Percentiles rank a stretch among this genome's conserved stretches.
Evolutionary conservation across 805 yeast genomes (phyloP).

Genomic region (Candida xiaguanensis): DNA sequence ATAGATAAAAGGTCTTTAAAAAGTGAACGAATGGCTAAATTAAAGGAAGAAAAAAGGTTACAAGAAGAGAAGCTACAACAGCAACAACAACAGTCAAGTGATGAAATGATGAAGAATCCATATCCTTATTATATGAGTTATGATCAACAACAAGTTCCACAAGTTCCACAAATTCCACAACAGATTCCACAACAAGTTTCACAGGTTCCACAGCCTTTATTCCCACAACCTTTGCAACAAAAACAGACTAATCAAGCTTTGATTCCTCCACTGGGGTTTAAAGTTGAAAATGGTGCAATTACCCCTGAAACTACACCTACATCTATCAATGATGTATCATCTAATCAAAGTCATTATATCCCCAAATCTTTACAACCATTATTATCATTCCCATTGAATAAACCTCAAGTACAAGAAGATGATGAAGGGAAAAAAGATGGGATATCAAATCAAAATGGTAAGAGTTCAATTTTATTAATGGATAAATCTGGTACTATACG

Average conservation of each 20-base stretch:
- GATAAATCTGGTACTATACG: conserved; percentile 34
- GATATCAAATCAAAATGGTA: conserved; percentile 16
- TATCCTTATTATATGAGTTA: no score
- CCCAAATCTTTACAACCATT: conserved; percentile 13
- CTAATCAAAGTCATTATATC: conserved; percentile 7
- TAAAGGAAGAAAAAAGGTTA: conserved; percentile 1
- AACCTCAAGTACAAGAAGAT: not conserved
- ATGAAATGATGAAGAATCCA: not conserved
- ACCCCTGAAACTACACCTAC: conserved; percentile 10
- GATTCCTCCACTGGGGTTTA: not conserved
- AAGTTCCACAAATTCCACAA: no score
- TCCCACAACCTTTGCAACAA: not conserved
- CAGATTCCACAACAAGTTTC: not conserved
- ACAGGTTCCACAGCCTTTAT: not conserved
- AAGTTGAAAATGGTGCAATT: conserved; percentile 3
- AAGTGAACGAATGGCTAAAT: conserved; percentile 17
- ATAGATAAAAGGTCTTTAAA: conserved; percentile 21
- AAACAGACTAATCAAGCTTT: not conserved
- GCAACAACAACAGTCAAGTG: no score
- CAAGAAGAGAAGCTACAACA: not conserved
- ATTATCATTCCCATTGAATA: conserved; percentile 11
- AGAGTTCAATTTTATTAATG: conserved; percentile 24
- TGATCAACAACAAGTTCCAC: no score
- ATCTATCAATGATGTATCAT: not conserved
- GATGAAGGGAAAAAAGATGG: conserved; percentile 7